Evolutionary conservation across 257 asterid genomes (phyloP), one percentile per base, ranked within the genome.

Genomic region (Przewalskia tangutica): DNA sequence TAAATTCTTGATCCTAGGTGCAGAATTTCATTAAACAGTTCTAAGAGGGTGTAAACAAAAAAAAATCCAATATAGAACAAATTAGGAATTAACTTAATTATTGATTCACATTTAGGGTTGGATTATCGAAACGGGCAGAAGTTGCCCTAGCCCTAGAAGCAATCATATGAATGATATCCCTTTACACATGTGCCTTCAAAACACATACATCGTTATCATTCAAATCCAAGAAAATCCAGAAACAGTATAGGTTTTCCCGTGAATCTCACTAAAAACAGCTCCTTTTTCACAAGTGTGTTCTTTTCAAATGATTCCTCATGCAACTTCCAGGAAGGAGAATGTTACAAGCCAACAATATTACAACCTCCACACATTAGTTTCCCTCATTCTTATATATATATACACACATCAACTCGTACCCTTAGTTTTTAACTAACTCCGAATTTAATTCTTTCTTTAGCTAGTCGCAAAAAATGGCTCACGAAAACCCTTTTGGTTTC

Each of bases 271-370:
- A 80, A 79, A 77, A 59, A 4, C 42, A 75, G 40, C 23, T 40
- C 46, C 48, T 50, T 23, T 79, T 79, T 38, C 42, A 42, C 5
- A 40, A 20, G 58, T 50, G 59, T 38, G 51, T 60, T 8, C 17
- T 62, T 77, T 59, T 40, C 75, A 60, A 79, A 79, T 56, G 75
- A 79, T 79, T 79, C 48, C 44, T 23, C 59, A 80, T 82, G 85
- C 85, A 82, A n/a, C 85, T 82, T 82, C 85, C 85, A 27, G 66
- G 85, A 82, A 82, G 42, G 85, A 75, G 81, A 82, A 76, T 58
- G 0, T 42, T 60, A 58, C 68, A 79, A 60, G 32, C 82, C 59
- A 79, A 23, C 54, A 58, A 79, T 63, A 60, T 64, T 18, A 60
- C 71, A 60, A 79, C 54, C 46, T 60, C 59, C 75, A 60, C 71